Conservation (phyloP, 352 stramenopile genomes). For the Phytophthora litchii region DNA sequence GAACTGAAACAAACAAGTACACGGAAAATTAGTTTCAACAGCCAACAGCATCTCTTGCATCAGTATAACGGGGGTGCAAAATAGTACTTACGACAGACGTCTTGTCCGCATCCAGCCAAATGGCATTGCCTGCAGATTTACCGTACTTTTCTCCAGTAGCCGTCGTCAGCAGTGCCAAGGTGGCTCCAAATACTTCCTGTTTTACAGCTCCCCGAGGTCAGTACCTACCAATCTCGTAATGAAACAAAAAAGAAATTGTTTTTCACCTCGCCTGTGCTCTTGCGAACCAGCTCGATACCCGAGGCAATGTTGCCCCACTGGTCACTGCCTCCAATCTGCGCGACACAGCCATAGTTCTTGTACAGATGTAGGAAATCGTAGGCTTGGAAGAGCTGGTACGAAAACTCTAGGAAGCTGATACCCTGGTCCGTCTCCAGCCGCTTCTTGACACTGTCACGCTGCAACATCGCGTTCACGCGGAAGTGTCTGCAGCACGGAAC, state of each 20-base stretch:
- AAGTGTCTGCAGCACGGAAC: conserved; percentile 75
- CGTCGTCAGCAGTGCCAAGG: conserved; percentile 97
- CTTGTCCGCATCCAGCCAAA: conserved; percentile 97
- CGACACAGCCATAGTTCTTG: conserved; percentile 87
- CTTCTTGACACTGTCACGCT: conserved; percentile 97
- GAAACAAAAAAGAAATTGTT: conserved; percentile 18
- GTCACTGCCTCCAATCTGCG: conserved; percentile 98
- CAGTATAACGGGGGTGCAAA: background rate
- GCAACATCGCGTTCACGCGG: conserved; percentile 99
- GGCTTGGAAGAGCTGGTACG: conserved; percentile 99
- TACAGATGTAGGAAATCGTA: conserved; percentile 99
- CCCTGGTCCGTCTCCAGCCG: conserved; percentile 94
- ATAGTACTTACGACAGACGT: conserved; percentile 93
- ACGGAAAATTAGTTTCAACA: conserved; percentile 4
- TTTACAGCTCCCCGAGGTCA: background rate
- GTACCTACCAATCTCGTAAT: background rate
- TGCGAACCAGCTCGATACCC: conserved; percentile 96
- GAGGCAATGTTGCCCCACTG: conserved; percentile 99
- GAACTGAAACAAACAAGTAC: conserved; percentile 53
- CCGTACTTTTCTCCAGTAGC: conserved; percentile 98
- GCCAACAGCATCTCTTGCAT: background rate
- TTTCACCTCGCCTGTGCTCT: conserved; percentile 73
- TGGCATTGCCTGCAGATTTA: conserved; percentile 97
- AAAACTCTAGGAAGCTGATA: conserved; percentile 99
- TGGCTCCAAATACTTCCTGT: conserved; percentile 93